Evolutionary conservation across 345 rosid genomes (phyloP), one percentile per base, ranked within the genome.

Genomic region (Sonneratia alba): DNA sequence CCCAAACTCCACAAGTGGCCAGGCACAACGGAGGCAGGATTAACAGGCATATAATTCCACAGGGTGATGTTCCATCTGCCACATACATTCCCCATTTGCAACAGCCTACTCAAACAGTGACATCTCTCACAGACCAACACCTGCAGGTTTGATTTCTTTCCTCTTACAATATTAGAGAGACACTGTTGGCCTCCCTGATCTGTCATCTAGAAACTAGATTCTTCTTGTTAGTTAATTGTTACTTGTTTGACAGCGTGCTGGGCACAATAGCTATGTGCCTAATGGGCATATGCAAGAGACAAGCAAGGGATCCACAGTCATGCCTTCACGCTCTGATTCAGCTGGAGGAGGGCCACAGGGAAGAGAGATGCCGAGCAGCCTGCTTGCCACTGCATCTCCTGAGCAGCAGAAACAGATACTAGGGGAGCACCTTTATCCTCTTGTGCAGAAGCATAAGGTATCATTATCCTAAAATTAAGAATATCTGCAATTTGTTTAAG

Each of bases 361-460:
- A 70, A 77, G 75, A 1, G 88, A 82, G 73, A 80, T 79, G 79
- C 78, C 83, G 74, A 84, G 91, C 70, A 84, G 78, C 80, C 81
- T 82, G 89, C 90, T 87, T 37, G 79, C 87, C 42, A 84, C 89
- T 18, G 87, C 89, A 51, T 70, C 88, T 59, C 83, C 80, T 4
- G 90, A 80, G 75, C 80, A 73, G 71, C 91, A 86, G 75, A 91
- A 89, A 66, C 88, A 86, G 77, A 81, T 82, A 57, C 80, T 89
- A 0, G 93, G 93, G 47, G 91, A 88, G 80, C 72, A 69, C 3
- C 81, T 91, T 38, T 89, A 87, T 76, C 89, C 96, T 47, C 86
- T 85, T 19, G 86, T 91, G 5, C 83, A 82, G 79, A 81, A 86
- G 72, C 83, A 77, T 57, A 79, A 89, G 88, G 97, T 89, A 78